Evolutionary conservation across 2,329 filamentous ascomycete genomes (phyloP).

Genomic region (Pyrenochaeta sp.): DNA sequence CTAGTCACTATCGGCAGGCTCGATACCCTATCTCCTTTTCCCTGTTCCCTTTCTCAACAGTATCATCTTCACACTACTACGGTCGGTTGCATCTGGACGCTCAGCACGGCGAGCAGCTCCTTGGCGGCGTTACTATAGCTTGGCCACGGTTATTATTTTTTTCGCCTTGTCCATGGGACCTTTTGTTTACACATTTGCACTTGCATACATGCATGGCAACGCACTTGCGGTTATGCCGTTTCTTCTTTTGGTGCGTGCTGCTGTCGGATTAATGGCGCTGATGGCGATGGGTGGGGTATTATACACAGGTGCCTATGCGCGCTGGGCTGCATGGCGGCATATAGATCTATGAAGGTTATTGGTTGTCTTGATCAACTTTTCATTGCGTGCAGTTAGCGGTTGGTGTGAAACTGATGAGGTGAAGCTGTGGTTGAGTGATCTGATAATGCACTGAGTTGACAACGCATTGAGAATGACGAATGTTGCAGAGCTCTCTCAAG

Average conservation of each 20-base stretch:
- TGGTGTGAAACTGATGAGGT: too few species aligned
- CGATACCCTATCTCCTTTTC: conserved; percentile 24
- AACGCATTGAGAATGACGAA: too few species aligned
- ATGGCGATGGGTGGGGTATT: neutral
- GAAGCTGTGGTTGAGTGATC: too few species aligned
- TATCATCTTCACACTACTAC: conserved; percentile 18
- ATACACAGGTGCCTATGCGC: neutral
- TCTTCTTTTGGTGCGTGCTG: neutral
- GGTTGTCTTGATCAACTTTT: too few species aligned
- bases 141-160: conserved; percentile 11
- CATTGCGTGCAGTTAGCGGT: too few species aligned
- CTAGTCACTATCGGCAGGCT: conserved; percentile 27
- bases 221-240: conserved; percentile 3
- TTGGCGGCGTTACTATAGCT: conserved; percentile 15
- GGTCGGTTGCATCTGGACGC: conserved; percentile 25
- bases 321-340: neutral
- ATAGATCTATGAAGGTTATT: neutral
- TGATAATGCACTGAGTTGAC: too few species aligned
- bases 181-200: conserved; percentile 2
- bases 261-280: neutral
- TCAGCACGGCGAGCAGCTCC: conserved; percentile 4
- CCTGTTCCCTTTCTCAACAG: neutral
- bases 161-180: neutral
- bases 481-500: too few species aligned
- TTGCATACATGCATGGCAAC: conserved; percentile 14